Evolutionary conservation across 768 basidiomycete genomes (phyloP).

Genomic region (Pleurotus tuoliensis): DNA sequence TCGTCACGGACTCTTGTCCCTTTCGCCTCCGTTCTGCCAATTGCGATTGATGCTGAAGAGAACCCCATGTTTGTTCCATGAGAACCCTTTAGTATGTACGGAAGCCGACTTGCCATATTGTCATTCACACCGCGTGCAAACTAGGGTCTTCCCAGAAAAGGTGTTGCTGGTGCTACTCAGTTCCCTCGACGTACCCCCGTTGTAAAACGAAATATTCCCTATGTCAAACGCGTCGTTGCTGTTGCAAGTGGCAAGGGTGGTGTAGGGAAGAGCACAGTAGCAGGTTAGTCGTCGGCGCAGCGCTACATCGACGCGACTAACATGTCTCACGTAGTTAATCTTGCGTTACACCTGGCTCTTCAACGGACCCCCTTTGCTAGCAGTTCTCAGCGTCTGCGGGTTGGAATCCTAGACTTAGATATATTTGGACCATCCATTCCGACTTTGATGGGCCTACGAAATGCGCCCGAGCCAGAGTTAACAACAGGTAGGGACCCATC

Average conservation of each 20-base stretch:
- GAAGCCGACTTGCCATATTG: not conserved
- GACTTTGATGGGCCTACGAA: slow-evolving; percentile 85
- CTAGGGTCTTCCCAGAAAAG: slow-evolving; percentile 28
- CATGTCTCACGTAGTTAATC: slow-evolving; percentile 52
- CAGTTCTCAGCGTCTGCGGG: slow-evolving; percentile 40
- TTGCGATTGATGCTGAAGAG: no score
- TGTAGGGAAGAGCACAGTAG: slow-evolving; percentile 92
- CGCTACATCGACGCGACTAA: not conserved
- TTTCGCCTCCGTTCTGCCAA: not conserved
- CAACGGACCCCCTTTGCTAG: slow-evolving; percentile 29
- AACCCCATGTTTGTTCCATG: slow-evolving; percentile 28
- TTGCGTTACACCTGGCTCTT: slow-evolving; percentile 70
- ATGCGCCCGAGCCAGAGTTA: slow-evolving; percentile 71
- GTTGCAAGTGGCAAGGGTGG: slow-evolving; percentile 95
- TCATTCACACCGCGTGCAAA: not conserved
- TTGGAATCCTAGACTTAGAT: slow-evolving; percentile 92
- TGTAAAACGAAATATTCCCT: slow-evolving; percentile 53
- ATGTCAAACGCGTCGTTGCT: slow-evolving; percentile 78
- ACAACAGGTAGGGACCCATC: slow-evolving; percentile 52
- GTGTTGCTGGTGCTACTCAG: slow-evolving; percentile 35
- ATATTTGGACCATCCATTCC: slow-evolving; percentile 95
- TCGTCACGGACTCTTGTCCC: no score
- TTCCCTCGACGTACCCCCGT: slow-evolving; percentile 56
- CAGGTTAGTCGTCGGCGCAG: slow-evolving; percentile 44
- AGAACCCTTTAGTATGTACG: slow-evolving; percentile 50